A percentile compares a stretch with the other conserved stretches of the same genome.
These are phyloP conservation scores for Lecanosticta acicola DNA, from an alignment of 2,329 filamentous ascomycete species.

Conservation along the genomic window DNA sequence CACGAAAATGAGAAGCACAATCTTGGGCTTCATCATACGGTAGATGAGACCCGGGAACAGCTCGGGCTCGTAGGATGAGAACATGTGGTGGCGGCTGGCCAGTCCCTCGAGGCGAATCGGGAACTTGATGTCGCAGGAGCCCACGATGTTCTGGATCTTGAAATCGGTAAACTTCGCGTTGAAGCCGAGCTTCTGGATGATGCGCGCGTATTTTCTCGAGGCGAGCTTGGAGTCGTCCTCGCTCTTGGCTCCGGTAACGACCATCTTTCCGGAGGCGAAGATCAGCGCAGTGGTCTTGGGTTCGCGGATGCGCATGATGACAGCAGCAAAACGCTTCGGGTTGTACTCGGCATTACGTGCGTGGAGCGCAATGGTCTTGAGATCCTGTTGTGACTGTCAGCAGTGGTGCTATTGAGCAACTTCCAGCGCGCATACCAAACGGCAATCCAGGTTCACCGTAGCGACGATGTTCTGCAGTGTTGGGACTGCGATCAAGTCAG, in stretches of 20 bases:
- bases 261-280: conserved; percentile 99
- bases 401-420: neutral
- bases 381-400: conserved; percentile 55
- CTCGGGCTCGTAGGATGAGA: conserved; percentile 97
- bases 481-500: conserved; percentile 3
- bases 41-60: conserved; percentile 99
- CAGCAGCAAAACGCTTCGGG: conserved; percentile 57
- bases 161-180: conserved; percentile 96
- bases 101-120: conserved; percentile 89
- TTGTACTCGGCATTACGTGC: conserved; percentile 98
- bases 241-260: conserved; percentile 94
- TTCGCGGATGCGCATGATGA: conserved; percentile 97
- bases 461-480: conserved; percentile 51
- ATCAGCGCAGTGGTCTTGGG: conserved; percentile 97
- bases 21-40: conserved; percentile 99
- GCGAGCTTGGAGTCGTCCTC: conserved; percentile 97
- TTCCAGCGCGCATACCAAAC: conserved; percentile 32
- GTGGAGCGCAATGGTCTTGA: conserved; percentile 98
- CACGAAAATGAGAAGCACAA: conserved; percentile 90
- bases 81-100: conserved; percentile 96
- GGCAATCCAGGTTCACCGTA: conserved; percentile 95
- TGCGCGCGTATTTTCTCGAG: conserved; percentile 93
- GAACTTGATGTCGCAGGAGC: conserved; percentile 98
- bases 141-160: conserved; percentile 99
- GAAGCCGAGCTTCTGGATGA: conserved; percentile 99